Evolutionary conservation across 2,329 filamentous ascomycete genomes (phyloP).

Genomic region (Xylariaceae sp.): DNA sequence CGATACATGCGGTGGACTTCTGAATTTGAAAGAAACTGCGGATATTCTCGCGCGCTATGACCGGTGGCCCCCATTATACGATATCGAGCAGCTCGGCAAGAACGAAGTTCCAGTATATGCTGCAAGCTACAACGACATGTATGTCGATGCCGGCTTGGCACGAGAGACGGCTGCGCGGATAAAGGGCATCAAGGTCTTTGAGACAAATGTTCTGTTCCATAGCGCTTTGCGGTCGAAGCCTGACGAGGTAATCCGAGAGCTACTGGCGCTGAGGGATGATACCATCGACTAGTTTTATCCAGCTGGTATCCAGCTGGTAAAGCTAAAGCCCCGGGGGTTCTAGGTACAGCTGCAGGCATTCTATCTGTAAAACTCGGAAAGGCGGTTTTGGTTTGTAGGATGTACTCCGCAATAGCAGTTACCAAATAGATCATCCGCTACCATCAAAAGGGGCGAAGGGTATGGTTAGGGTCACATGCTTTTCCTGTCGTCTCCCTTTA

Average conservation of each 20-base stretch:
- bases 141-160: conserved; percentile 73
- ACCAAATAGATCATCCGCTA: not conserved
- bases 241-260: conserved; percentile 68
- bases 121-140: conserved; percentile 87
- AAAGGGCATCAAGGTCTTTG: conserved; percentile 69
- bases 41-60: conserved; percentile 61
- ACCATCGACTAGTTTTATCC: conserved; percentile 44
- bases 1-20: conserved; percentile 70
- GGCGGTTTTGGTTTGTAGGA: too few species aligned
- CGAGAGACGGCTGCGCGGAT: conserved; percentile 69
- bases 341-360: too few species aligned
- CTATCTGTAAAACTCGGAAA: too few species aligned
- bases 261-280: conserved; percentile 73
- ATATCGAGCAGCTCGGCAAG: conserved; percentile 62
- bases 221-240: conserved; percentile 68
- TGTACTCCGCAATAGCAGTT: not conserved
- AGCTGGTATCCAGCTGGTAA: too few species aligned
- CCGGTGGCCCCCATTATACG: conserved; percentile 73
- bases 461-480: not conserved
- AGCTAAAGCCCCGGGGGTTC: too few species aligned
- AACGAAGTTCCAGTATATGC: conserved; percentile 86
- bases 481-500: not conserved
- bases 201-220: conserved; percentile 85
- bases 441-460: not conserved
- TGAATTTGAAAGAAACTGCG: conserved; percentile 61